Evolutionary conservation across 2,329 filamentous ascomycete species (phyloP), one percentile per base, ranked within the genome.

Genomic region (Coleophoma cylindrospora): DNA sequence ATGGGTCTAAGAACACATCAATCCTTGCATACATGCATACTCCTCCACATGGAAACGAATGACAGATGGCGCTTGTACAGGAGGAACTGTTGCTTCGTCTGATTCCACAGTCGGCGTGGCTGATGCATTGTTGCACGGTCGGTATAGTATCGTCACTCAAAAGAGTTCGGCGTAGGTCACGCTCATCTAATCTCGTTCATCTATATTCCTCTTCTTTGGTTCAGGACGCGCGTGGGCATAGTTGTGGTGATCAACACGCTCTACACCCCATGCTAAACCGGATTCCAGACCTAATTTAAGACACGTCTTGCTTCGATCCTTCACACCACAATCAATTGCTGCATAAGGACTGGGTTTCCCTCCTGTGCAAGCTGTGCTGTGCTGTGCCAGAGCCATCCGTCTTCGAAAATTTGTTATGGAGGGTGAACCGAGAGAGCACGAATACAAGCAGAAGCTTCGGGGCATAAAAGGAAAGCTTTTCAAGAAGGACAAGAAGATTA

Each of bases 381-480:
- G 14, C 15, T 38, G 14, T 17, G 15, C 36, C 41, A 15, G 15
- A 27, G 10, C 41, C 12, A 44, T 38, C 36, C 6, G 36, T 17
- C 36, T n/a, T 38, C 27, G 27, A 27, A 27, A 27, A 27, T 10
- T 33, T 44, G 54, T 50, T 32, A 64, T 64, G 60, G 62, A 62
- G 40, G 53, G 47, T 22, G 33, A 44, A 27, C 33, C 54, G 9
- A 64, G 61, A 50, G 61, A 64, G 45, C 55, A 47, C 32, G 61
- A 61, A 40, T 58, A 60, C 43, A 62, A 58, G 48, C 53, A 50
- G 41, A 61, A 59, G 47, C 66, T 85, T 43, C 84, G 84, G 75
- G 81, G 81, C 57, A 83, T 81, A 70, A 32, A 21, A n/a, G 45
- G 47, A 9, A 62, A 60, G 48, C 70, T 85, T 2, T 62, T 64